Evolutionary conservation across 148 eudicot species (phyloP), one percentile per base, ranked within the genome.

Genomic region (Camellia lanceoleosa): DNA sequence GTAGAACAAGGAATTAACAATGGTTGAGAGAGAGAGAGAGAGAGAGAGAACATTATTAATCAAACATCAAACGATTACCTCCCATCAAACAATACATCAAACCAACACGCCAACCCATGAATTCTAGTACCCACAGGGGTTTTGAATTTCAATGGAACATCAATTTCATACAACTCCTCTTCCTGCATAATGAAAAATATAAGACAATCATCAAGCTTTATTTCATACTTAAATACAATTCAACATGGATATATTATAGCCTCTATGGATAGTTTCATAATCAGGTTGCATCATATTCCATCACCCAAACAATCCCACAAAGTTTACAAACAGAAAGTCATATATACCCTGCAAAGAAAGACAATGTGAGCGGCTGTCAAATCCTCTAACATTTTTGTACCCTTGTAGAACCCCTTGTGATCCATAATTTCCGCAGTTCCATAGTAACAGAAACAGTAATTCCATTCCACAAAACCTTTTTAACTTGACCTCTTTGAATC

Each of bases 91-190:
- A 97, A 80, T 76, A 97, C 99, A 79, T 97, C 99, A 86, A 97
- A 97, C 99, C 99, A 97, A 83, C 99, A 97, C 7, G 99, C 98
- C 76, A 97, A 68, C 49, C 99, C 99, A 83, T 97, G 99, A 75
- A 97, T 84, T 86, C 99, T 90, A 78, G 95, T 86, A 76, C 99
- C 97, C 83, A 91, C 91, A 43, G 97, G 79, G 3, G 97, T 86
- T 67, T 84, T 87, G 83, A 91, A 97, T 80, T 88, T 94, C 80
- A 97, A 80, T 6, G 98, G 99, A 30, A 97, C 85, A 71, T 97
- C 93, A 68, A 97, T 91, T 85, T 97, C 99, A 82, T 97, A 92
- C 52, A 97, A 81, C 3, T 97, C n/a, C n/a, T n/a, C 99, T 82
- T 97, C 99, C 99, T 97, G 95, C 75, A 88, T 70, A 65, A 83